Percentiles rank a stretch among this genome's conserved stretches.
phyloP scores from a whole-genome alignment of 2,329 filamentous ascomycete genomes.

The Fusarium anthophilum region DNA sequence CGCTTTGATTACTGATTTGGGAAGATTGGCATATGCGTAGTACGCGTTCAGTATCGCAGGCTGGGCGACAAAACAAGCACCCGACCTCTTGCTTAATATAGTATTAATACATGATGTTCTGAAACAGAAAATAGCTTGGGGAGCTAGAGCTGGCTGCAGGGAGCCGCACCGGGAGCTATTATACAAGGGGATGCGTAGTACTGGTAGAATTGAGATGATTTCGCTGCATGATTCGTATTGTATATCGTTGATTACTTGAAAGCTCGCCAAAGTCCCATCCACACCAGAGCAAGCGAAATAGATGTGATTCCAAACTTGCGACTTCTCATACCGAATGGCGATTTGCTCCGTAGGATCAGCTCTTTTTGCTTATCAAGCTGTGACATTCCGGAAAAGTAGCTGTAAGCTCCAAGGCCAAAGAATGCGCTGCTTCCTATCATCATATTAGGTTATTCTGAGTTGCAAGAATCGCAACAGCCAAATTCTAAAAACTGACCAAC shows the following conservation, averaged over 20 bases:
- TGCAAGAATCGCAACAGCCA: neutral
- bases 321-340: conserved; percentile 77
- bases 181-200: neutral
- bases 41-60: neutral
- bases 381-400: conserved; percentile 77
- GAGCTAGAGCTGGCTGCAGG: neutral
- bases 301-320: conserved; percentile 72
- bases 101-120: neutral
- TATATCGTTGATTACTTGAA: conserved; percentile 51
- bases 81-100: neutral
- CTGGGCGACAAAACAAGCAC: neutral
- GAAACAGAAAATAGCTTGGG: neutral
- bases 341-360: conserved; percentile 74
- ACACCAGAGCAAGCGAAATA: conserved; percentile 74
- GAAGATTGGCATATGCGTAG: neutral
- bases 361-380: conserved; percentile 74
- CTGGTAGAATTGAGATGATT: conserved; percentile 9
- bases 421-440: conserved; percentile 76
- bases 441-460: conserved; percentile 24
- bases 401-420: conserved; percentile 78
- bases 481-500: conserved; percentile 64
- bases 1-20: neutral
- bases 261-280: conserved; percentile 75
- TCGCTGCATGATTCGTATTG: neutral
- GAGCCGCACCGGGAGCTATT: neutral